Conservation (phyloP, 2,329 filamentous ascomycete species). For the Fusarium austroafricanum region DNA sequence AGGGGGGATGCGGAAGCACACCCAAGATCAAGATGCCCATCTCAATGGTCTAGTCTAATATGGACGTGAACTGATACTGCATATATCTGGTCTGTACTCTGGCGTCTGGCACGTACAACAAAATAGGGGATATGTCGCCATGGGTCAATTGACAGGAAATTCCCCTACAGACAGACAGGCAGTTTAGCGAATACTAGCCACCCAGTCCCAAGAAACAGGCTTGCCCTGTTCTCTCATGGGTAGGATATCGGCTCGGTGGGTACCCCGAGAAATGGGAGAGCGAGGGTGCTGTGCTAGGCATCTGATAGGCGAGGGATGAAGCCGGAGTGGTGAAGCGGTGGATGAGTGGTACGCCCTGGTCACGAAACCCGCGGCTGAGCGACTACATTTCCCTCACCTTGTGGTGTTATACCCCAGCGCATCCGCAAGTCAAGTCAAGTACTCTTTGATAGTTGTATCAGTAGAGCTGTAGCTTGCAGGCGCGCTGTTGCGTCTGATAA, state of each 20-base stretch:
- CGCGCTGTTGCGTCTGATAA: background rate
- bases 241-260: slow-evolving; percentile 36
- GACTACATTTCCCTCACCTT: slow-evolving; percentile 27
- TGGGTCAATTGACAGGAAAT: slow-evolving; percentile 6
- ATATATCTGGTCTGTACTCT: slow-evolving; percentile 1
- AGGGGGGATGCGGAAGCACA: slow-evolving; percentile 33
- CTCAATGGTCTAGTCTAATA: background rate
- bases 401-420: slow-evolving; percentile 26
- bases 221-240: slow-evolving; percentile 29
- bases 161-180: background rate
- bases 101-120: background rate
- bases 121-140: slow-evolving; percentile 21
- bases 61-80: slow-evolving; percentile 2
- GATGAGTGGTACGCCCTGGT: slow-evolving; percentile 37
- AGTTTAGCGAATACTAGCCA: slow-evolving; percentile 21
- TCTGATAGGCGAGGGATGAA: slow-evolving; percentile 42
- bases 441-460: background rate
- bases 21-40: slow-evolving; percentile 13
- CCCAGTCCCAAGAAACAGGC: slow-evolving; percentile 18
- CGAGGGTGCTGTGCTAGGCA: slow-evolving; percentile 34
- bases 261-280: slow-evolving; percentile 38
- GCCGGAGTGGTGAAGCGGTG: slow-evolving; percentile 40
- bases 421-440: background rate
- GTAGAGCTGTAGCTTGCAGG: background rate
- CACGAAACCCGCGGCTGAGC: slow-evolving; percentile 28